Evolutionary conservation across 352 stramenopile species (phyloP).

Genomic region (Globisporangium viniferum): DNA sequence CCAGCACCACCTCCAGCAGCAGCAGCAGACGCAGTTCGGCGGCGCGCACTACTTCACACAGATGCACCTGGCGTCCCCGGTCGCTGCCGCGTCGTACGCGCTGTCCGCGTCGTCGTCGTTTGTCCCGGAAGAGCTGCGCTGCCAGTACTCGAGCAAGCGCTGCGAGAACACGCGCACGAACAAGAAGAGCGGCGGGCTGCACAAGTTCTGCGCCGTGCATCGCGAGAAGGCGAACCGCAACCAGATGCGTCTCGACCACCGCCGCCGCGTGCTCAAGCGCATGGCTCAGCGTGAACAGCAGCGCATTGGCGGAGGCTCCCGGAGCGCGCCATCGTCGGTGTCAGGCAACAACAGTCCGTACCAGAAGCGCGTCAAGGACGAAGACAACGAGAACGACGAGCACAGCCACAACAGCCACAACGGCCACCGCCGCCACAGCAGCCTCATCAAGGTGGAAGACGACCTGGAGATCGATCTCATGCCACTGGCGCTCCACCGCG

Average conservation of each 20-base stretch:
- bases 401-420: background rate
- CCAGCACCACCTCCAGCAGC: background rate
- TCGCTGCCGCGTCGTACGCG: background rate
- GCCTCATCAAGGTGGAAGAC: constrained; percentile 13
- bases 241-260: constrained; percentile 65
- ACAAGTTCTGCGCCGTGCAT: constrained; percentile 58
- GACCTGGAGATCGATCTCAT: constrained; percentile 22
- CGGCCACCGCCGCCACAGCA: background rate
- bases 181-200: constrained; percentile 48
- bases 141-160: constrained; percentile 48
- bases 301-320: background rate
- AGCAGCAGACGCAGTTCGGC: constrained; percentile 8
- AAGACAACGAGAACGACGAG: constrained; percentile 6
- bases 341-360: constrained; percentile 26
- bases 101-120: background rate
- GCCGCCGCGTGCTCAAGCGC: constrained; percentile 49
- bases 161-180: constrained; percentile 40
- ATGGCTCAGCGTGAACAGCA: constrained; percentile 48
- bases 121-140: constrained; percentile 48
- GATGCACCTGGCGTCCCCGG: background rate
- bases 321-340: constrained; percentile 16
- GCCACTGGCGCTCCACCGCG: constrained; percentile 27
- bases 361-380: constrained; percentile 8
- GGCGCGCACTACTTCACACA: background rate
- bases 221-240: constrained; percentile 65